Percentiles rank a stretch among this genome's conserved stretches.
These are phyloP conservation scores for Cytospora paraplurivora DNA, from an alignment of 2,329 filamentous ascomycete species.

Conservation along the genomic window DNA sequence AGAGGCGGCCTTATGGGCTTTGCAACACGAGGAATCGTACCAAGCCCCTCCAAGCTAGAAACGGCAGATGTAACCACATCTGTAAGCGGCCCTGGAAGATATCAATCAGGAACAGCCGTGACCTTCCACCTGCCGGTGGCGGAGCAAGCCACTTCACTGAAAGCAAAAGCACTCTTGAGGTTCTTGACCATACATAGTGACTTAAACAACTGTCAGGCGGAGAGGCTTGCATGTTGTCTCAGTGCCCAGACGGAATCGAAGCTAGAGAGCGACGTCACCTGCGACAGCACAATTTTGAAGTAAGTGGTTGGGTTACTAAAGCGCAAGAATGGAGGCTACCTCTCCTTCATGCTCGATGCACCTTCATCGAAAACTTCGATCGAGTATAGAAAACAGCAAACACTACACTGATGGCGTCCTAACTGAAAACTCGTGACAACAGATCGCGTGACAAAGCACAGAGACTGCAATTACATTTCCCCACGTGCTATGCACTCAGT, in stretches of 20 bases:
- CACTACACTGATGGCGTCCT: neutral
- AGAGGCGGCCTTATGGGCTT: neutral
- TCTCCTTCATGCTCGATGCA: neutral
- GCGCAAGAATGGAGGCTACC: neutral
- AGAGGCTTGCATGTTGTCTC: slow-evolving; percentile 1
- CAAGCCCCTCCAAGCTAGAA: neutral
- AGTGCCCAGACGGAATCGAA: neutral
- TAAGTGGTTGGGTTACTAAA: neutral
- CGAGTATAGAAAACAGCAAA: neutral
- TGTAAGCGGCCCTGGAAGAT: neutral
- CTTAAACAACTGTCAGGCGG: neutral
- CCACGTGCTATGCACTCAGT: neutral
- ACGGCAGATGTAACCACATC: neutral
- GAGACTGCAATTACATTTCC: neutral
- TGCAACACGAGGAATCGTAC: neutral
- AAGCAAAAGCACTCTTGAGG: neutral
- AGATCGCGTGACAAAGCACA: neutral
- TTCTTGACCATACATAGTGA: neutral
- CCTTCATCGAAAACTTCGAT: neutral
- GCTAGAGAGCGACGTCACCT: neutral
- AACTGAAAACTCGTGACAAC: neutral
- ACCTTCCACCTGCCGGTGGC: neutral
- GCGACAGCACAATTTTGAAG: neutral
- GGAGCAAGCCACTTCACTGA: neutral
- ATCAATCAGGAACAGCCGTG: neutral